A percentile compares a stretch with the other conserved stretches of the same genome.
Evolutionary conservation across 371 early-diverging fungal genomes (phyloP).

Genomic region (Phascolomyces articulosus): DNA sequence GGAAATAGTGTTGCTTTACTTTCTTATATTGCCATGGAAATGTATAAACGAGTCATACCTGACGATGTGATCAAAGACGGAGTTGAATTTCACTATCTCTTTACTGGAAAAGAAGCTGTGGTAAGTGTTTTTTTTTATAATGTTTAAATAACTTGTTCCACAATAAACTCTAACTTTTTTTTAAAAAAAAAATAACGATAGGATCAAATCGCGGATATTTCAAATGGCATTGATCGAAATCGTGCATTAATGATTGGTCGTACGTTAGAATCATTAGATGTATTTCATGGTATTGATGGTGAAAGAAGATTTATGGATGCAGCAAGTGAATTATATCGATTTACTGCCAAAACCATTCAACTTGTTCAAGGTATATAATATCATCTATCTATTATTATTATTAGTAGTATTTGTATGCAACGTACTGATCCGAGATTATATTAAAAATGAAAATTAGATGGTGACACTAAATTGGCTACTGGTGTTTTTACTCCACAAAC

Average conservation of each 20-base stretch:
- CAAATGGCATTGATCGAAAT: slow-evolving; percentile 65
- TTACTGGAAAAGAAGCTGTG: slow-evolving; percentile 83
- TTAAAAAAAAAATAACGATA: background rate
- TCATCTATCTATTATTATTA: background rate
- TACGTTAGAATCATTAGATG: slow-evolving; percentile 78
- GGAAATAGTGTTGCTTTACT: slow-evolving; percentile 69
- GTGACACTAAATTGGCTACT: slow-evolving; percentile 18
- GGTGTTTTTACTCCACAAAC: slow-evolving; percentile 52
- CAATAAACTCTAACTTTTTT: too few relatives aligned
- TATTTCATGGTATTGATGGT: slow-evolving; percentile 87
- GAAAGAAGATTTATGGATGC: slow-evolving; percentile 79
- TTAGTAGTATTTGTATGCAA: too few relatives aligned
- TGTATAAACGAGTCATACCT: slow-evolving; percentile 47
- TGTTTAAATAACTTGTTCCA: too few relatives aligned
- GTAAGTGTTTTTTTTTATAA: slow-evolving; percentile 37
- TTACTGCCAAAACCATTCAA: slow-evolving; percentile 50
- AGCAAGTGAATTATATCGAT: slow-evolving; percentile 76
- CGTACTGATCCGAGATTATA: too few relatives aligned
- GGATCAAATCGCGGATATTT: slow-evolving; percentile 66
- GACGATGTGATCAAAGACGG: slow-evolving; percentile 68
- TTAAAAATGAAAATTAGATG: slow-evolving; percentile 8
- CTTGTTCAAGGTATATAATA: background rate
- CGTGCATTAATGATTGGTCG: slow-evolving; percentile 82
- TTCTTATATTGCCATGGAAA: slow-evolving; percentile 74
- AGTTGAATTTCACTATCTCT: slow-evolving; percentile 78